Evolutionary conservation across 352 stramenopile genomes (phyloP).

Genomic region (Synura sp.): DNA sequence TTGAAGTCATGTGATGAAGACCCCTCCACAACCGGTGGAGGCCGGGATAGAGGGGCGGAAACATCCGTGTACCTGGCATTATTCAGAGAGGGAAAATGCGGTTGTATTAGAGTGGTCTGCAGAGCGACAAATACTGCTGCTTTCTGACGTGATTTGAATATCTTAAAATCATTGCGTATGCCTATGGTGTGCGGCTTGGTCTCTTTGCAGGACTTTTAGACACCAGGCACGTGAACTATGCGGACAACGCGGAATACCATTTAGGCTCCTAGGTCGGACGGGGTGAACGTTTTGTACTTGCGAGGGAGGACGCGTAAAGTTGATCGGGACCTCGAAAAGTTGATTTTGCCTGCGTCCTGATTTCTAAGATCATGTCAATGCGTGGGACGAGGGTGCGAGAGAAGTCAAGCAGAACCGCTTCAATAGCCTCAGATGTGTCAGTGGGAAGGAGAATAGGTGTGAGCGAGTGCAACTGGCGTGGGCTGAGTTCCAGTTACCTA

Average conservation of each 20-base stretch:
- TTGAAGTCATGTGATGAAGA: conserved; percentile 12
- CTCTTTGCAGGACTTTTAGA: conserved; percentile 4
- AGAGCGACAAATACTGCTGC: background rate
- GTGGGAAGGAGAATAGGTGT: no score
- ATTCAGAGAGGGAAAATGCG: background rate
- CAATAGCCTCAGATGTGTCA: no score
- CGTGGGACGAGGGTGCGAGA: no score
- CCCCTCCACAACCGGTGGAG: background rate
- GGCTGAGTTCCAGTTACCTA: no score
- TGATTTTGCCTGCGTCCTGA: no score
- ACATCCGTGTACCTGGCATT: background rate
- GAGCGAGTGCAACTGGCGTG: no score
- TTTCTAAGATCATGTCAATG: no score
- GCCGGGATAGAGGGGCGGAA: background rate
- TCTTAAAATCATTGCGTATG: background rate
- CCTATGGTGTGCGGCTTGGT: no score
- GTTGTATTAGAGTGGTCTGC: background rate
- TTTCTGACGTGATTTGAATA: background rate
- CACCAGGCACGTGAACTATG: background rate
- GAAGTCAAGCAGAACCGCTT: no score
- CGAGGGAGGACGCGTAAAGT: no score
- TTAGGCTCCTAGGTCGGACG: background rate
- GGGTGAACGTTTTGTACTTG: conserved; percentile 1
- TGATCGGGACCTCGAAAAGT: no score
- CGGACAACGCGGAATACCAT: background rate